Evolutionary conservation across 371 early-diverging fungal species (phyloP), one percentile per base, ranked within the genome.

Genomic region (Chytridium lagenaria): DNA sequence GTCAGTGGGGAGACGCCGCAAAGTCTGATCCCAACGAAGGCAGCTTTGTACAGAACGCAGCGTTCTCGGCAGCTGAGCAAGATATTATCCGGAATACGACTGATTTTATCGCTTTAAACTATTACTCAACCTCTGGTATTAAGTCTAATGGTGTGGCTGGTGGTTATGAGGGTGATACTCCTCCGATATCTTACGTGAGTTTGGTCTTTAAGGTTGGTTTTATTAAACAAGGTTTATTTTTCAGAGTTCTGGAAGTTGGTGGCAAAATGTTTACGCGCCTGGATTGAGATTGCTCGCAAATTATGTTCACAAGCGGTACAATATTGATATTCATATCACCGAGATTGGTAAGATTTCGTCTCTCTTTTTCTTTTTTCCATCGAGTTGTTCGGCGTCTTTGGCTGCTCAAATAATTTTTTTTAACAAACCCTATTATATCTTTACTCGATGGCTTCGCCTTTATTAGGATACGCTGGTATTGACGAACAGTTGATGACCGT

Each of bases 31-130:
- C 55, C 55, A 28, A 55, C 55, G 19, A 55, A 16, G 55, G 55
- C 26, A 7, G 16, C 55, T 55, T 16, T 26, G 55, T 55, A 10
- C 55, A 26, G 10, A 26, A 10, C 55, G 55, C 55, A 16, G 23
- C 55, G 23, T 55, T 55, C 55, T 16, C 55, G 16, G 19, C 10
- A 16, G 55, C 10, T 7, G 55, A 55, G 26, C 10, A 55, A 26
- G 30, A 10, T 7, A 7, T 55, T 5, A 16, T 55, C 26, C 10
- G 26, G 10, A 26, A 26, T 7, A 55, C 55, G 16, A 23, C 36
- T 3, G 63, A 63, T 36, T 63, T 63, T 36, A 36, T 63, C 23
- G 63, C 63, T 7, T 36, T 63, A 10, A 63, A 63, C 63, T 63
- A 63, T 30, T 63, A 63, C 63, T 63, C 63, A 15, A 23, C 63